Evolutionary conservation across 2,329 filamentous ascomycete genomes (phyloP).

Genomic region (Colletotrichum euphorbiae): DNA sequence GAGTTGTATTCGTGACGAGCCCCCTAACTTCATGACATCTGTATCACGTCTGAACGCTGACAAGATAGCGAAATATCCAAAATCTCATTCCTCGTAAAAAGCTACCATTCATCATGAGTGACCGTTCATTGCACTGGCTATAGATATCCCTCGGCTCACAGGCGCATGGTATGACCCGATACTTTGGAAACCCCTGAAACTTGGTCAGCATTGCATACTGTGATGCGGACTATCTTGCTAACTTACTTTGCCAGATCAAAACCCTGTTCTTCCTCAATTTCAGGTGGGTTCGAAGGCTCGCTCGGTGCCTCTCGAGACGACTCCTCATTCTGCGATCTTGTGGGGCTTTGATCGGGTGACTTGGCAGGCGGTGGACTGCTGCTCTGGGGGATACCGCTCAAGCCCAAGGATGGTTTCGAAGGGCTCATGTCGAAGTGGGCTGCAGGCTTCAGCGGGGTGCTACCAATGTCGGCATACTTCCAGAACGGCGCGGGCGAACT

Average conservation of each 20-base stretch:
- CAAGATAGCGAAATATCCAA: background rate
- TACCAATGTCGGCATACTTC: conserved; percentile 84
- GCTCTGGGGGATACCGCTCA: conserved; percentile 59
- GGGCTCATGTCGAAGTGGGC: conserved; percentile 69
- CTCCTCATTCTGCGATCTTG: conserved; percentile 45
- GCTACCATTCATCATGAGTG: conserved; percentile 18
- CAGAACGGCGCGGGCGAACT: conserved; percentile 89
- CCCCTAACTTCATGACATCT: background rate
- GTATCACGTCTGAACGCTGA: background rate
- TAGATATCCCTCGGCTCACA: conserved; percentile 58
- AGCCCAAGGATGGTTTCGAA: conserved; percentile 57
- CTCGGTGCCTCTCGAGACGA: conserved; percentile 37
- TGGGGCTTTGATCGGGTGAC: conserved; percentile 66
- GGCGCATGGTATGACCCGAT: conserved; percentile 73
- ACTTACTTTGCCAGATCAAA: conserved; percentile 71
- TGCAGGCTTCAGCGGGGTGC: conserved; percentile 72
- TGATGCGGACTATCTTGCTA: background rate
- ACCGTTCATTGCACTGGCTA: conserved; percentile 55
- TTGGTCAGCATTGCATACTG: conserved; percentile 44
- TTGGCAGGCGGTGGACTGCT: conserved; percentile 70
- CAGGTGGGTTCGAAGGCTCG: conserved; percentile 43
- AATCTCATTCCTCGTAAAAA: conserved; percentile 8
- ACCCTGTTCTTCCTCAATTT: conserved; percentile 62
- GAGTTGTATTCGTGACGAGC: too few species aligned
- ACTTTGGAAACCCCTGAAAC: conserved; percentile 70